Evolutionary conservation across 768 basidiomycete species (phyloP).

Genomic region (Phanerodontia chrysosporium): DNA sequence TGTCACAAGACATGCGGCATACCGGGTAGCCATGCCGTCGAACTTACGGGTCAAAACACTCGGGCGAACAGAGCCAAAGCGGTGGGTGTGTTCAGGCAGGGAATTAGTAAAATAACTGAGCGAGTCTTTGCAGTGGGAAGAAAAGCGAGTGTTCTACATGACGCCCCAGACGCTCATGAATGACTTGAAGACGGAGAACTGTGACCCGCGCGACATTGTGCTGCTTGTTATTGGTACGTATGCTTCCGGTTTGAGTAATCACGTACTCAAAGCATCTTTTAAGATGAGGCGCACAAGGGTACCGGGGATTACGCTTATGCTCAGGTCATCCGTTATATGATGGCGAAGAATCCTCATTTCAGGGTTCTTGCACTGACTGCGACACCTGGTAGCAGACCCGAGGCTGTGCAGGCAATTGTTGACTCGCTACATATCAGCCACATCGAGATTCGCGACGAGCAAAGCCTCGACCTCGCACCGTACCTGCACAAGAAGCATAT

Average conservation of each 20-base stretch:
- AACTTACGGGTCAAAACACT: constrained; percentile 77
- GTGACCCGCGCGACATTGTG: constrained; percentile 77
- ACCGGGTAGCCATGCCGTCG: constrained; percentile 77
- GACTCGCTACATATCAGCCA: constrained; percentile 91
- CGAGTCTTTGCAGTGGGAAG: constrained; percentile 54
- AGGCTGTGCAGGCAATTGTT: constrained; percentile 87
- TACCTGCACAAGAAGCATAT: constrained; percentile 89
- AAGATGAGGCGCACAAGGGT: constrained; percentile 94
- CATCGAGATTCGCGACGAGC: constrained; percentile 92
- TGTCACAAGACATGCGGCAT: constrained; percentile 94
- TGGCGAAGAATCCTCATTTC: constrained; percentile 93
- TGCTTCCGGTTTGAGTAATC: background rate
- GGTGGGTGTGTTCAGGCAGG: constrained; percentile 40
- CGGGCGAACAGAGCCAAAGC: constrained; percentile 49
- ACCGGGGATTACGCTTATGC: constrained; percentile 93
- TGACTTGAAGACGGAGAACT: constrained; percentile 68
- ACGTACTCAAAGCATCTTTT: background rate
- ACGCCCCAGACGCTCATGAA: constrained; percentile 94
- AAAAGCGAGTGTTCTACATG: constrained; percentile 90
- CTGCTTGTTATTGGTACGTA: constrained; percentile 80
- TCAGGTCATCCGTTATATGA: constrained; percentile 81
- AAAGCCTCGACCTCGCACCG: constrained; percentile 77
- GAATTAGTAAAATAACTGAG: background rate
- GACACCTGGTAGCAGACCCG: constrained; percentile 83
- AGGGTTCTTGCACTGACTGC: constrained; percentile 92